phyloP scores from a whole-genome alignment of 1,139 yeast species.

The Yamadazyma dendronema region DNA sequence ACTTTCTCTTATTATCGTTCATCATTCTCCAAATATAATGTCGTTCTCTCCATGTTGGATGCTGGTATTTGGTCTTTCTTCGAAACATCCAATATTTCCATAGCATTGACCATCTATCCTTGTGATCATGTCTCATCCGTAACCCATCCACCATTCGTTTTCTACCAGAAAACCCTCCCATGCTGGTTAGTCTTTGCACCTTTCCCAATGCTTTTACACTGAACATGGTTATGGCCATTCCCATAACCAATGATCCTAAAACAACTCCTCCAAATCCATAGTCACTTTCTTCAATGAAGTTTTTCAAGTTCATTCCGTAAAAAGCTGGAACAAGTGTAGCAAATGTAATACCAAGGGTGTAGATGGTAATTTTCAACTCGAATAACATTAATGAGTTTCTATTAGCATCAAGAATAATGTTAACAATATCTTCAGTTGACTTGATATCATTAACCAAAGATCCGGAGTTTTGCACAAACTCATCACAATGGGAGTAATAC shows the following conservation, averaged over 20 bases:
- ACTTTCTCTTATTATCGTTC: conserved; percentile 50
- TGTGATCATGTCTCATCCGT: conserved; percentile 4
- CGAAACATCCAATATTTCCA: conserved; percentile 4
- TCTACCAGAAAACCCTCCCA: conserved; percentile 24
- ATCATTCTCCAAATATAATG: conserved; percentile 77
- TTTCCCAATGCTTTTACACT: conserved; percentile 50
- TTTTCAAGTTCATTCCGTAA: conserved; percentile 94
- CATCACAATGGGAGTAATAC: conserved; percentile 93
- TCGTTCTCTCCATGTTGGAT: conserved; percentile 46
- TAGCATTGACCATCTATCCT: conserved; percentile 4
- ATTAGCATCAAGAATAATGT: conserved; percentile 91
- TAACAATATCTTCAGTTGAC: conserved; percentile 94
- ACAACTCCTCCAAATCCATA: conserved; percentile 67
- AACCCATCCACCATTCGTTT: conserved; percentile 6
- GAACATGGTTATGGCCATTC: conserved; percentile 38
- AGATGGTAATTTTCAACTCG: conserved; percentile 80
- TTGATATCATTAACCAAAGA: conserved; percentile 80
- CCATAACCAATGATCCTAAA: conserved; percentile 45
- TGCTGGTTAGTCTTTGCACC: conserved; percentile 68
- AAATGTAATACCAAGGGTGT: conserved; percentile 79
- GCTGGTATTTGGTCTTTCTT: conserved; percentile 26
- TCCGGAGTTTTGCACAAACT: conserved; percentile 91
- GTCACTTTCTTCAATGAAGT: conserved; percentile 77
- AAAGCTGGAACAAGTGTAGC: conserved; percentile 65
- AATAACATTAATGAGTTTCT: conserved; percentile 90